Evolutionary conservation across 495 filamentous ascomycete genomes (phyloP), one percentile per base, ranked within the genome.

Genomic region (Hypoxylon crocopeplum): DNA sequence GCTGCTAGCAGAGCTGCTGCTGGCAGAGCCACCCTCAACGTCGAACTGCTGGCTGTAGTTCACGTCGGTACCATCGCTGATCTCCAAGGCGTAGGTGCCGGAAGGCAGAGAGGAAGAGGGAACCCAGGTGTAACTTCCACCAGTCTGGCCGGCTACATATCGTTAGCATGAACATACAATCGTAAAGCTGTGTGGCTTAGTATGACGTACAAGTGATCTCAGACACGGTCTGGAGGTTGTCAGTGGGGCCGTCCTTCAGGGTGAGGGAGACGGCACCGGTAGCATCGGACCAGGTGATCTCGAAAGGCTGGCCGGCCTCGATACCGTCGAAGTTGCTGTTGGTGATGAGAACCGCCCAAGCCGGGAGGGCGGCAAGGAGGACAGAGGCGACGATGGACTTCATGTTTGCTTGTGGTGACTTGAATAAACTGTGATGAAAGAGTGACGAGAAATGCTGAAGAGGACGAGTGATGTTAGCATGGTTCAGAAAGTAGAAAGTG

Each of bases 1-100:
- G 27, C 64, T 53, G 49, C 66, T 69, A 46, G 59, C 36, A 32
- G 67, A 37, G 47, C 48, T 46, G 41, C 46, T 57, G 53, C 56
- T 46, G 38, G 41, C 45, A 38, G 45, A 69, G 16, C 65, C 66
- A 57, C 75, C 74, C 4, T 21, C 12, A 39, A 75, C 63, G 11
- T 48, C 3, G 59, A 77, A 79, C 56, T 68, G 67, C 22, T 52
- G 1, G 64, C 72, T 77, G 71, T 70, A 81, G 76, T 81, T 81
- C 47, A 59, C 53, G 15, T 70, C 64, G 20, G 22, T 47, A 24
- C 39, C 67, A 29, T 65, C 61, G 38, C 69, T 72, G 64, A 81
- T 76, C 68, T 71, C 57, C 56, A 81, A 62, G 62, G 75, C 76
- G 48, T 80, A 81, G 21, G 64, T 71, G 58, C 68, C 78, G 12